Evolutionary conservation across 345 rosid species (phyloP), one percentile per base, ranked within the genome.

Genomic region (Streptanthus diversifolius): DNA sequence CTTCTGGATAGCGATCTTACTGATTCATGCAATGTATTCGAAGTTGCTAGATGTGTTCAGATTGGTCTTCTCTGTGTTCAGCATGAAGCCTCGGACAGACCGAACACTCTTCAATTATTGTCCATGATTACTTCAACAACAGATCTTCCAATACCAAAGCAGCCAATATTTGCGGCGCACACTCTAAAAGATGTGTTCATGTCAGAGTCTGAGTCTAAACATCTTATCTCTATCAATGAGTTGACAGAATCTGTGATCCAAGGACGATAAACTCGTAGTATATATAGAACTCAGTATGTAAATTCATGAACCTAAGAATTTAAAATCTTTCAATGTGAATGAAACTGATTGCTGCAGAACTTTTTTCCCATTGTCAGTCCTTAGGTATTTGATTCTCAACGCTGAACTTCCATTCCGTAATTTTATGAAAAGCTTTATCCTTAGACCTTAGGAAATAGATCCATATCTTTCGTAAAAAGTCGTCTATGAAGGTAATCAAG

Each of bases 31-130:
- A 58, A 75, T 5, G 49, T 51, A 18, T 25, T 0, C 0, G 75
- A 76, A 70, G 75, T 62, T n/a, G 60, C 53, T 19, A 76, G 80
- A 47, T 76, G 80, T 63, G 71, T 76, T 25, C 80, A 76, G 32
- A 55, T 70, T 5, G 66, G 66, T 63, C 66, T 76, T 3, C 71
- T 76, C 4, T 70, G 75, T 63, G 75, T 76, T 47, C 80, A 76
- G 29, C 66, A 76, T 7, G 60, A 70, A 63, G 54, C 66, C 10
- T 36, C 6, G 5, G 75, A 70, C 14, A 68, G 74, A 68, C 74
- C 80, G 1, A 76, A 70, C 45, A 76, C 61, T 4, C 66, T 56
- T 36, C 47, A 70, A 56, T 54, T 76, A 3, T 5, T 76, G 24
- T 70, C 71, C 0, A 63, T 76, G 80, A 29, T 76, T 3, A 70